Percentiles rank a stretch among this genome's conserved stretches.
Evolutionary conservation across 106 monocot genomes (phyloP).

Genomic region (Narthecium ossifragum): DNA sequence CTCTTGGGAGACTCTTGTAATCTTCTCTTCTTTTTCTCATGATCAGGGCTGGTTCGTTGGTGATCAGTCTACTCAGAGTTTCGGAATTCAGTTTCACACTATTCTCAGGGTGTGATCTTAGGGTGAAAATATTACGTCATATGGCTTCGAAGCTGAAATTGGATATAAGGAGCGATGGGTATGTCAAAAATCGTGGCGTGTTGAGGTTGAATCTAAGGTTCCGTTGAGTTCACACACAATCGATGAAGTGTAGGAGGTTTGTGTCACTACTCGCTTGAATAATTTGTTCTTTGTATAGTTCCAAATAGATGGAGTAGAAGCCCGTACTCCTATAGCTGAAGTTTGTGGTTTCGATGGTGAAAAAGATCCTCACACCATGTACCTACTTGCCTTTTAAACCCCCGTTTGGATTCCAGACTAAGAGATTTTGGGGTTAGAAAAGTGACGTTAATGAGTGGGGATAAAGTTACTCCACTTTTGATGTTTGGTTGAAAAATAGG

Average conservation of each 20-base stretch:
- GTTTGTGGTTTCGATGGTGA: neutral
- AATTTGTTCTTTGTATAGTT: too few relatives aligned
- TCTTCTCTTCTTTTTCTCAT: neutral
- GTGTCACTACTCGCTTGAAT: too few relatives aligned
- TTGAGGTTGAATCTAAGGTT: slow-evolving; percentile 45
- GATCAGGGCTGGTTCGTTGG: neutral
- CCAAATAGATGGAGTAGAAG: too few relatives aligned
- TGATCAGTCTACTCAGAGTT: too few relatives aligned
- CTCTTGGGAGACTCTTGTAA: slow-evolving; percentile 64
- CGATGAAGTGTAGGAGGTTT: slow-evolving; percentile 63
- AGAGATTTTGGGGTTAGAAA: too few relatives aligned
- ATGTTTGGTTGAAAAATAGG: too few relatives aligned
- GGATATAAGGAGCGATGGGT: slow-evolving; percentile 61
- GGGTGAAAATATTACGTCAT: slow-evolving; percentile 67
- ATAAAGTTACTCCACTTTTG: too few relatives aligned
- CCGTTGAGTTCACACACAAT: slow-evolving; percentile 58
- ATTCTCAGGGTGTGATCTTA: slow-evolving; percentile 15
- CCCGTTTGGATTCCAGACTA: too few relatives aligned
- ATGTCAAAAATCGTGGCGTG: slow-evolving; percentile 46
- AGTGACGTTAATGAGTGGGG: too few relatives aligned
- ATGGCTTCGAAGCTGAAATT: slow-evolving; percentile 61
- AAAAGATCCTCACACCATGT: neutral
- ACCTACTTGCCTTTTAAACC: too few relatives aligned
- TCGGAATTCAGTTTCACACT: too few relatives aligned
- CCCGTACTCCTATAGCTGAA: too few relatives aligned